Conservation (phyloP, 176 grass and related monocot genomes). For the Olyra latifolia region DNA sequence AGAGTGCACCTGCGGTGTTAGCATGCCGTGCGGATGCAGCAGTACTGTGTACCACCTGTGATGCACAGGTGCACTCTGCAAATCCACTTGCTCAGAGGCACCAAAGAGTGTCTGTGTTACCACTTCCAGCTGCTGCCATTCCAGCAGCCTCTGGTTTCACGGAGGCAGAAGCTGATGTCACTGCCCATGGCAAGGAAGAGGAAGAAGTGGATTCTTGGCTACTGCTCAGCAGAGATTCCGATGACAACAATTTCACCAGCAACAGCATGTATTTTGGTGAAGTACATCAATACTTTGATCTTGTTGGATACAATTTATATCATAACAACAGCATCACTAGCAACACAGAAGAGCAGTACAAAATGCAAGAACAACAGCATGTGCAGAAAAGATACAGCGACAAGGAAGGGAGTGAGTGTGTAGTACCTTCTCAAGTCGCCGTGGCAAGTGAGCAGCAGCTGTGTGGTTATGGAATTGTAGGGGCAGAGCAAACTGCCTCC, state of each 20-base stretch:
- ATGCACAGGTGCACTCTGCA: slow-evolving; percentile 63
- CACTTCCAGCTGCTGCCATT: slow-evolving; percentile 30
- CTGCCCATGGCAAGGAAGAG: slow-evolving; percentile 26
- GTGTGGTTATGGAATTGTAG: slow-evolving; percentile 30
- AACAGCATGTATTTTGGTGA: slow-evolving; percentile 34
- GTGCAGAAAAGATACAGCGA: no score
- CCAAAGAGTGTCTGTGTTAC: slow-evolving; percentile 49
- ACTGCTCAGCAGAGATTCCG: slow-evolving; percentile 7
- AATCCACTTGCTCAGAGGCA: slow-evolving; percentile 64
- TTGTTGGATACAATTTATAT: slow-evolving; percentile 56
- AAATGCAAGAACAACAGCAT: slow-evolving; percentile 45
- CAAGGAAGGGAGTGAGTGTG: slow-evolving; percentile 43
- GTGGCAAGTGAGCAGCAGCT: slow-evolving; percentile 26
- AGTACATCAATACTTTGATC: slow-evolving; percentile 71
- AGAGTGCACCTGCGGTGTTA: slow-evolving; percentile 43
- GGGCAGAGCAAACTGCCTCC: slow-evolving; percentile 38
- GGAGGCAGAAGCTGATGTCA: neutral
- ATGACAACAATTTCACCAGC: neutral
- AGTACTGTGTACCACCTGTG: slow-evolving; percentile 52
- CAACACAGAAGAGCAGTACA: slow-evolving; percentile 21
- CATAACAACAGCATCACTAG: slow-evolving; percentile 41
- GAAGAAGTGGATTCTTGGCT: slow-evolving; percentile 54
- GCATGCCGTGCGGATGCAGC: slow-evolving; percentile 53
- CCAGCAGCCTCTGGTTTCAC: slow-evolving; percentile 17
- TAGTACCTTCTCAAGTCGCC: slow-evolving; percentile 52